Evolutionary conservation across 208 protist species (phyloP), one percentile per base, ranked within the genome.

Genomic region (Strigomonas galati): DNA sequence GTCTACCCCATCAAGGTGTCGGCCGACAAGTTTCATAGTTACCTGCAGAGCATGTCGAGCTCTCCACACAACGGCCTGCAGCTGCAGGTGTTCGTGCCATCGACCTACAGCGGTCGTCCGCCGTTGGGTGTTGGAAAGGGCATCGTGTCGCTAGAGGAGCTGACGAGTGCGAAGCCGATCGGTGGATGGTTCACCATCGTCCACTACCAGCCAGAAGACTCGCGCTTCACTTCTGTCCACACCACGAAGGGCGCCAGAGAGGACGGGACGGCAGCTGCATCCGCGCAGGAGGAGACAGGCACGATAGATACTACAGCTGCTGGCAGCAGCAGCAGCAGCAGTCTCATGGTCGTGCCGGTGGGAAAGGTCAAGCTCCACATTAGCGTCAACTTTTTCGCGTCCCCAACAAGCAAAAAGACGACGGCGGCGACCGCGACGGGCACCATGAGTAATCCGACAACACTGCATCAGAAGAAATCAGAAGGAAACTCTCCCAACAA

Each of bases 1-100:
- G 87, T 84, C 24, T 93, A 92, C 73, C 82, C 87, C 19, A 68
- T 95, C 52, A 95, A 95, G 66, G 71, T 79, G n/a, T 65, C 54
- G 26, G 64, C 73, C n/a, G 53, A 30, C 24, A 66, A 79, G 43
- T 92, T 95, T 46, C 62, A 9, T 9, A 69, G 83, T 9, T 95
- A 95, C 54, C 69, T 95, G 7, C 32, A 58, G 40, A 71, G 81
- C 65, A 89, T 93, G 84, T 75, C 71, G 28, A 52, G 64, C 31
- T 85, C 79, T 1, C 69, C 76, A 19, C 78, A 85, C 35, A 58
- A 69, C 35, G 89, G 89, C 3, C 46, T 95, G 62, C 84, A 90
- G 65, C 37, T 95, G 52, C 67, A 81, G 61, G 79, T 95, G 31
- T 90, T 81, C 59, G 89, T 95, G 0, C 89, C 89, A 7, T 85